phyloP scores from a whole-genome alignment of 2,329 filamentous ascomycete species.

The Alternaria rosae region DNA sequence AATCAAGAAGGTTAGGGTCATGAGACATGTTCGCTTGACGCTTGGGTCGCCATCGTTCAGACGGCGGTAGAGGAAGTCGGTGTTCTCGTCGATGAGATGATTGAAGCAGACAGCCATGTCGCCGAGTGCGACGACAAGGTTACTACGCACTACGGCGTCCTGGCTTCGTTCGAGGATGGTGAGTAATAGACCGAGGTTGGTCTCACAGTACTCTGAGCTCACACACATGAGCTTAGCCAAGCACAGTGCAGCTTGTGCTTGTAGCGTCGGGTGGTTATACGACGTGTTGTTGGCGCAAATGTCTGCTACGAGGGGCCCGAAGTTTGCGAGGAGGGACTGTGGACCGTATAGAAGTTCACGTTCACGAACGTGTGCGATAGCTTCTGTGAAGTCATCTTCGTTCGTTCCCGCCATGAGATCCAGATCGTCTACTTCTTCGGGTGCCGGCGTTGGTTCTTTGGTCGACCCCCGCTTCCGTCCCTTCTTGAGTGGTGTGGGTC shows the following conservation, averaged over 20 bases:
- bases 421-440: constrained; percentile 81
- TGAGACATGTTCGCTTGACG: constrained; percentile 96
- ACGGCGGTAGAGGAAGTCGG: constrained; percentile 93
- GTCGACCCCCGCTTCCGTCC: constrained; percentile 50
- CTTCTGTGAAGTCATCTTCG: constrained; percentile 90
- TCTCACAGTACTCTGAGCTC: constrained; percentile 93
- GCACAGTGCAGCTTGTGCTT: constrained; percentile 91
- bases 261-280: constrained; percentile 87
- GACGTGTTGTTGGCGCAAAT: constrained; percentile 91
- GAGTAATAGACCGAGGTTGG: constrained; percentile 89
- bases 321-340: constrained; percentile 84
- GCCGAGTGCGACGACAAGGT: constrained; percentile 94
- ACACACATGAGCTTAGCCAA: constrained; percentile 99
- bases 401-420: constrained; percentile 97
- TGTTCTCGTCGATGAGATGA: constrained; percentile 98
- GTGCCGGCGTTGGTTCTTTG: constrained; percentile 54
- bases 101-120: constrained; percentile 99
- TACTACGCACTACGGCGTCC: constrained; percentile 91
- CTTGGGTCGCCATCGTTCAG: constrained; percentile 87
- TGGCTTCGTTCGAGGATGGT: constrained; percentile 96
- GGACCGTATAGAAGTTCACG: constrained; percentile 83
- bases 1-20: constrained; percentile 98
- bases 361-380: constrained; percentile 83
- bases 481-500: constrained; percentile 49
- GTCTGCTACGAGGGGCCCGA: constrained; percentile 89